These are phyloP conservation scores for Ascomycota sp. DNA, from an alignment of 2,329 filamentous ascomycete genomes.

Conservation along the genomic window DNA sequence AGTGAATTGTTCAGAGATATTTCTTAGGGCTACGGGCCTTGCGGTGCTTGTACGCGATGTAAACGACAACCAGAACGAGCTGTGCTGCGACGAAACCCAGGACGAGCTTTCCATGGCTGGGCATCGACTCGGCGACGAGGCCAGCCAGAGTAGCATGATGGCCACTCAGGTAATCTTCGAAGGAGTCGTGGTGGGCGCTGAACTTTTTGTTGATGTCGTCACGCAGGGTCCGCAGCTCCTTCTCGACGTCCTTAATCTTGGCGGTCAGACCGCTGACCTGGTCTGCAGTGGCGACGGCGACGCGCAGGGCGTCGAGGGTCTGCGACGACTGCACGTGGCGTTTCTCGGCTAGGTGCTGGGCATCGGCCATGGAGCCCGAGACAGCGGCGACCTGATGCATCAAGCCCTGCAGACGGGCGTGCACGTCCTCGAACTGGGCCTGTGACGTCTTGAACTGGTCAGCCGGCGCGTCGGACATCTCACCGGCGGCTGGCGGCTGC, in stretches of 20 bases:
- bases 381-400: conserved; percentile 47
- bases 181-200: conserved; percentile 27
- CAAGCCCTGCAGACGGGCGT: conserved; percentile 59
- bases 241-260: conserved; percentile 31
- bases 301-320: conserved; percentile 25
- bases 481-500: conserved; percentile 5
- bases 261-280: conserved; percentile 21
- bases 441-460: conserved; percentile 26
- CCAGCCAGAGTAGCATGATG: conserved; percentile 29
- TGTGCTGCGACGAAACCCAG: conserved; percentile 58
- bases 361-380: conserved; percentile 32
- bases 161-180: conserved; percentile 28
- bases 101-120: conserved; percentile 34
- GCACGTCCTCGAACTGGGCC: conserved; percentile 62
- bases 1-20: conserved; percentile 61
- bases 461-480: conserved; percentile 25
- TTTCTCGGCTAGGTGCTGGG: conserved; percentile 30
- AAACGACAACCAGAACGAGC: conserved; percentile 45
- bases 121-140: conserved; percentile 24
- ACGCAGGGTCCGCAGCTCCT: conserved; percentile 37
- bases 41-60: conserved; percentile 62
- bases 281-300: conserved; percentile 25
- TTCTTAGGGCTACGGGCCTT: conserved; percentile 70
- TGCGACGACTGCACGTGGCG: conserved; percentile 33
- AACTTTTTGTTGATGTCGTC: conserved; percentile 29